phyloP scores from a whole-genome alignment of 2,329 filamentous ascomycete species.

The Penicillium sp. region DNA sequence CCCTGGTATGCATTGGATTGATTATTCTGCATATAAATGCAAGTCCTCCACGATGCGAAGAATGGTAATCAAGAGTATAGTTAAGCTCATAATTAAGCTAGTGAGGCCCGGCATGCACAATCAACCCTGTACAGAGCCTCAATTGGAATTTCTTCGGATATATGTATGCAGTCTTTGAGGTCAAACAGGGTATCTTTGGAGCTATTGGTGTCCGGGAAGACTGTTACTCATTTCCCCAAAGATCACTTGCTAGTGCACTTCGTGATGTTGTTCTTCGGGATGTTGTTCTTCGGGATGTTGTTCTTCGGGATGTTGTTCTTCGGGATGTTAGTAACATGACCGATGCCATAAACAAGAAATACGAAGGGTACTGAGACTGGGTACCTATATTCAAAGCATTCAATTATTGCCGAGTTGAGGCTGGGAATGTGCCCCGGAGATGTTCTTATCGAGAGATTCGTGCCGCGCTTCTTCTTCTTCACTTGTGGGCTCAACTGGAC shows the following conservation, averaged over 20 bases:
- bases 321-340: neutral
- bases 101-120: neutral
- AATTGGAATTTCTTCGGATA: neutral
- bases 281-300: neutral
- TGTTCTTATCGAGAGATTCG: neutral
- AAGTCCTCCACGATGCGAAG: neutral
- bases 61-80: neutral
- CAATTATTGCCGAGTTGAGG: conserved; percentile 7
- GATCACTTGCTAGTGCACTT: neutral
- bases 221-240: no score
- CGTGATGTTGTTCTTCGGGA: neutral
- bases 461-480: neutral
- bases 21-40: no score
- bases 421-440: neutral
- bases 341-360: neutral
- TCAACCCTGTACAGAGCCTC: neutral
- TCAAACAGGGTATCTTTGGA: neutral
- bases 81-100: neutral
- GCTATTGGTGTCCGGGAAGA: neutral
- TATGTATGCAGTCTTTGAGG: no score
- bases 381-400: neutral
- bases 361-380: no score
- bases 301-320: no score
- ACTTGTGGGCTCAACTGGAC: neutral
- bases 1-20: neutral